Conservation (phyloP, 75 land plant genomes). For the Azolla pinnata region DNA sequence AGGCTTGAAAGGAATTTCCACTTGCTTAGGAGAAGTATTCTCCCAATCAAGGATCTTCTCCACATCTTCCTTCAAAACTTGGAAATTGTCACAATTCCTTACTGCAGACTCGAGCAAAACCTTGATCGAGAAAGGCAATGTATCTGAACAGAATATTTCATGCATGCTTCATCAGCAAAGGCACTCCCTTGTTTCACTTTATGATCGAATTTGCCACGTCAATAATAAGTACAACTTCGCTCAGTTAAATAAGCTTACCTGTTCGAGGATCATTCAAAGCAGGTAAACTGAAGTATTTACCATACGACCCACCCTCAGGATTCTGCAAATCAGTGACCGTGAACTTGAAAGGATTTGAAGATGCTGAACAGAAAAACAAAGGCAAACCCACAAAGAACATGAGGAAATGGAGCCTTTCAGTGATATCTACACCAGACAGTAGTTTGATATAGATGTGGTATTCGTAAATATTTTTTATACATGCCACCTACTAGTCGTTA, state of each 20-base stretch:
- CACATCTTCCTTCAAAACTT: conserved; percentile 70
- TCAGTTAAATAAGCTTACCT: conserved; percentile 17
- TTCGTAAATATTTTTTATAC: no score
- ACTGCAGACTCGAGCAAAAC: conserved; percentile 92
- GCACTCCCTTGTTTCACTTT: neutral
- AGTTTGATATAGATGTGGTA: no score
- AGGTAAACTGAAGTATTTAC: conserved; percentile 66
- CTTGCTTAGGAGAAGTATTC: conserved; percentile 75
- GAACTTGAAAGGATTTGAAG: conserved; percentile 40
- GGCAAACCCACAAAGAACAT: neutral
- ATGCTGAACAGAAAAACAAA: conserved; percentile 15
- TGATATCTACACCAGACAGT: no score
- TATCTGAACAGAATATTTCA: no score
- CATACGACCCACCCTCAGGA: conserved; percentile 60
- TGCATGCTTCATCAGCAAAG: neutral
- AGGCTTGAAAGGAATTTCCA: conserved; percentile 94
- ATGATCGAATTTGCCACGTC: no score
- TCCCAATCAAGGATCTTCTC: conserved; percentile 96
- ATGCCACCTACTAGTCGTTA: no score
- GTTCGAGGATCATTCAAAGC: conserved; percentile 44
- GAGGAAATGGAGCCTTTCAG: no score
- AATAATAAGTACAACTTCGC: neutral
- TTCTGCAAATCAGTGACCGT: conserved; percentile 53
- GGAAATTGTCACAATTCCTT: conserved; percentile 88
- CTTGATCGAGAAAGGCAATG: conserved; percentile 69